These are phyloP conservation scores for Cladobotryum protrusum DNA, from an alignment of 2,329 filamentous ascomycete species.

Conservation along the genomic window DNA sequence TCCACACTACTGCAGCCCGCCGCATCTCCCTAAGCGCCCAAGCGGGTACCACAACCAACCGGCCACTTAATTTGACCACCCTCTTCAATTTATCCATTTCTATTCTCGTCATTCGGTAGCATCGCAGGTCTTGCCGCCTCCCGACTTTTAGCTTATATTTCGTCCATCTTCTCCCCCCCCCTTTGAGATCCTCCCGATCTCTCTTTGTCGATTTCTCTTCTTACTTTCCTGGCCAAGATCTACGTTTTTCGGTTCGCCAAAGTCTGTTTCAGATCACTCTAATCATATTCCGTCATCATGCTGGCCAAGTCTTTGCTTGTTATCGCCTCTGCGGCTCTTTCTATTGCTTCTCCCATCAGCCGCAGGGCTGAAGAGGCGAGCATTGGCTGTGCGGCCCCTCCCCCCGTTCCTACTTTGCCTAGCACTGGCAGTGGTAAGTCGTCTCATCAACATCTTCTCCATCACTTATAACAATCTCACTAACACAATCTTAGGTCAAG, in stretches of 20 bases:
- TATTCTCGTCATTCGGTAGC: constrained; percentile 12
- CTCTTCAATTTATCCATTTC: constrained; percentile 4
- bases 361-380: neutral
- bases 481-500: constrained; percentile 26
- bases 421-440: constrained; percentile 33
- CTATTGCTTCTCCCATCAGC: constrained; percentile 22
- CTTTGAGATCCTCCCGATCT: neutral
- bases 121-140: neutral
- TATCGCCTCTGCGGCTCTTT: constrained; percentile 29
- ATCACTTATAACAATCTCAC: constrained; percentile 4
- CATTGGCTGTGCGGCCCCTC: constrained; percentile 1
- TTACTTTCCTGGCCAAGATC: neutral
- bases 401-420: constrained; percentile 28
- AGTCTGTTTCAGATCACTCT: too few relatives aligned
- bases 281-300: constrained; percentile 19
- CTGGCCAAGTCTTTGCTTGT: constrained; percentile 28
- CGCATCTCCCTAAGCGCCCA: constrained; percentile 18
- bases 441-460: neutral
- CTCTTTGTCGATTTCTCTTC: neutral
- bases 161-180: constrained; percentile 6
- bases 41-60: constrained; percentile 17
- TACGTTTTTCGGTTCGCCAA: neutral
- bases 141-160: constrained; percentile 10
- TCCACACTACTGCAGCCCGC: constrained; percentile 16
- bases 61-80: constrained; percentile 7